Evolutionary conservation across 805 yeast genomes (phyloP).

Genomic region (Candida sanyiensis): DNA sequence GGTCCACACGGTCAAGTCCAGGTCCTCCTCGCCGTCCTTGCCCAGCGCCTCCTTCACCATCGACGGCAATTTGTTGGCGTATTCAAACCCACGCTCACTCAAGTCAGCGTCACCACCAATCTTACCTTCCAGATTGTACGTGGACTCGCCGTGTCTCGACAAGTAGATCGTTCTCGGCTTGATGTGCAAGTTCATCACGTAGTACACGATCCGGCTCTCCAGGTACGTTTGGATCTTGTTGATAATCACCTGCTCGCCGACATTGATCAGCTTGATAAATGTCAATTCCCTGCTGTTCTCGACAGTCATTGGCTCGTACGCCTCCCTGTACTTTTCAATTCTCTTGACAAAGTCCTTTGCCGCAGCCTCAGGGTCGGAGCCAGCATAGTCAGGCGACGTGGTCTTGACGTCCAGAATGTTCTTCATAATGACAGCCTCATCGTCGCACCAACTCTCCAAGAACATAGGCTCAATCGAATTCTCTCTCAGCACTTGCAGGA

Average conservation of each 20-base stretch:
- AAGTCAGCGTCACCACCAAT: constrained; percentile 93
- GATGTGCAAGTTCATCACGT: constrained; percentile 91
- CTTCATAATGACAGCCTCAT: constrained; percentile 66
- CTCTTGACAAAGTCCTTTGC: constrained; percentile 65
- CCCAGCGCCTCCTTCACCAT: constrained; percentile 46
- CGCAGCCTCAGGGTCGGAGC: constrained; percentile 62
- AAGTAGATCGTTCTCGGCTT: constrained; percentile 91
- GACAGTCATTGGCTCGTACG: constrained; percentile 70
- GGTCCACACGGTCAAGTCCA: constrained; percentile 87
- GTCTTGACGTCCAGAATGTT: constrained; percentile 85
- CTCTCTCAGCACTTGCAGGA: constrained; percentile 54
- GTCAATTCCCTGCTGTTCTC: constrained; percentile 50
- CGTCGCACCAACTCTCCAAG: constrained; percentile 88
- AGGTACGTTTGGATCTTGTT: constrained; percentile 83
- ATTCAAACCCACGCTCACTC: constrained; percentile 76
- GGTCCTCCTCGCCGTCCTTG: constrained; percentile 46
- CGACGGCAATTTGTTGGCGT: constrained; percentile 76
- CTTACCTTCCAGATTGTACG: constrained; percentile 86
- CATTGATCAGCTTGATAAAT: constrained; percentile 82
- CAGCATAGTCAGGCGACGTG: constrained; percentile 34
- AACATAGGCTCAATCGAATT: constrained; percentile 83
- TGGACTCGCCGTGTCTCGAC: constrained; percentile 93
- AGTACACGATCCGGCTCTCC: constrained; percentile 89
- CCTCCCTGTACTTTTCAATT: constrained; percentile 66
- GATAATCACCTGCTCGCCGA: constrained; percentile 81